Percentiles rank a stretch among this genome's conserved stretches.
These are phyloP conservation scores for Raffaelea arxii DNA, from an alignment of 2,329 filamentous ascomycete species.

Conservation along the genomic window DNA sequence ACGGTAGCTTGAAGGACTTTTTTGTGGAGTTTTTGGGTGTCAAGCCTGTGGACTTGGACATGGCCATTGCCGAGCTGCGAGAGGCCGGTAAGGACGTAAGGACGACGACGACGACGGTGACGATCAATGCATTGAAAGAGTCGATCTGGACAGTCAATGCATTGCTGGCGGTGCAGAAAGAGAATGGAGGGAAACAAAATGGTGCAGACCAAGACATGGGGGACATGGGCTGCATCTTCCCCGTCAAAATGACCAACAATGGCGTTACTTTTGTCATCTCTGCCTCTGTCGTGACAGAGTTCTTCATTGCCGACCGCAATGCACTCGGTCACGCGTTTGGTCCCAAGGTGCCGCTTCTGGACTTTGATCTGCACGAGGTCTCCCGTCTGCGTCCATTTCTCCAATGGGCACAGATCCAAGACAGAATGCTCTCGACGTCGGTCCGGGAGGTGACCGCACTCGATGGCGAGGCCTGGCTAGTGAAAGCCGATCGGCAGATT, in stretches of 20 bases:
- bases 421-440: conserved; percentile 21
- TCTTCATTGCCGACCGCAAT: conserved; percentile 25
- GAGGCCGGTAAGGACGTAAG: too few species aligned
- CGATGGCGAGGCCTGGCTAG: conserved; percentile 5
- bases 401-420: conserved; percentile 21
- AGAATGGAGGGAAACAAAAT: neutral
- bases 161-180: conserved; percentile 15
- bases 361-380: conserved; percentile 25
- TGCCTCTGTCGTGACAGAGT: conserved; percentile 12
- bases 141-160: conserved; percentile 23
- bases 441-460: conserved; percentile 25
- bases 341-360: conserved; percentile 20
- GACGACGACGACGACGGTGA: conserved; percentile 1
- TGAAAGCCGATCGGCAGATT: conserved; percentile 19
- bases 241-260: too few species aligned
- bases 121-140: conserved; percentile 18
- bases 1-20: conserved; percentile 4
- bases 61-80: conserved; percentile 22
- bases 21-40: conserved; percentile 19
- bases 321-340: conserved; percentile 17
- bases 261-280: too few species aligned
- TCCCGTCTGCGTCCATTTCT: conserved; percentile 20
- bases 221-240: conserved; percentile 16
- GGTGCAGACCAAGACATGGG: too few species aligned
- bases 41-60: conserved; percentile 17